These are phyloP conservation scores for Leccinum boreale DNA, from an alignment of 768 basidiomycete species.

Conservation along the genomic window DNA sequence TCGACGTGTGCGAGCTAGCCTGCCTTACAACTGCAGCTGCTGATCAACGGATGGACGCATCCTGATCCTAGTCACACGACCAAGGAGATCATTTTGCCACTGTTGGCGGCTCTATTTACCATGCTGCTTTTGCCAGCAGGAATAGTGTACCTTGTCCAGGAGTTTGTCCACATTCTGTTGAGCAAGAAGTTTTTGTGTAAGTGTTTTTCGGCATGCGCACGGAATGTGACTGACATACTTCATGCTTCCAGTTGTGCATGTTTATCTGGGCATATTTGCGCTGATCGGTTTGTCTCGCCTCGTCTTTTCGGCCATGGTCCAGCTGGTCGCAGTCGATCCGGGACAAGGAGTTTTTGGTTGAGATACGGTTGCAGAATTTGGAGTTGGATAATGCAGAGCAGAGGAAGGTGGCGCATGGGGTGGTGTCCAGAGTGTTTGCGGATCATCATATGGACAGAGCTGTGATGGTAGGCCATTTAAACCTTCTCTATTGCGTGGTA, in stretches of 20 bases:
- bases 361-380: conserved; percentile 78
- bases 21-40: conserved; percentile 45
- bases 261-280: conserved; percentile 75
- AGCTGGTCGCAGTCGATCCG: conserved; percentile 81
- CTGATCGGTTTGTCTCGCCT: conserved; percentile 52
- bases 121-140: conserved; percentile 66
- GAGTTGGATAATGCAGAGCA: conserved; percentile 34
- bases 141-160: conserved; percentile 39
- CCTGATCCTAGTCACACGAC: conserved; percentile 68
- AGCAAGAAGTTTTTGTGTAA: conserved; percentile 62
- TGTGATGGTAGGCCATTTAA: not conserved
- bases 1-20: conserved; percentile 8
- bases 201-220: conserved; percentile 26
- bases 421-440: not conserved
- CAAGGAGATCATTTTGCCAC: conserved; percentile 63
- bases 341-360: conserved; percentile 86
- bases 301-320: conserved; percentile 39
- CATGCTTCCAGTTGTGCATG: conserved; percentile 44
- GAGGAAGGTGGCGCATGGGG: not conserved
- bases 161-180: conserved; percentile 35
- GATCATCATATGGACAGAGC: not conserved
- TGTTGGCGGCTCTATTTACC: conserved; percentile 49
- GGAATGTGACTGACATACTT: conserved; percentile 7
- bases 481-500: no score
- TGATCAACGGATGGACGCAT: conserved; percentile 67